Evolutionary conservation across 768 basidiomycete genomes (phyloP), one percentile per base, ranked within the genome.

Genomic region (Sporobolomyces phaffii): DNA sequence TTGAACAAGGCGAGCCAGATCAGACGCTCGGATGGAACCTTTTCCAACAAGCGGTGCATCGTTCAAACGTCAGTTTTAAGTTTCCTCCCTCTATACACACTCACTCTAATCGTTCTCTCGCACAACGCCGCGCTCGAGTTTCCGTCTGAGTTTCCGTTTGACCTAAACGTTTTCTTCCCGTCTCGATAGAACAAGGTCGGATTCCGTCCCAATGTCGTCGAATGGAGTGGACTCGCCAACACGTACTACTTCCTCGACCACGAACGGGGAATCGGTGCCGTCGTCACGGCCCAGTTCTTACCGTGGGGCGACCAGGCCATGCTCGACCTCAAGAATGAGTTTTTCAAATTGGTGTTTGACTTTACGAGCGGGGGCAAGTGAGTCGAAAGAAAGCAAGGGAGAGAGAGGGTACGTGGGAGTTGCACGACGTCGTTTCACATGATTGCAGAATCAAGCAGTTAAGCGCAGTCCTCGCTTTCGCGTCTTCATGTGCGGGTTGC

Each of bases 191-290:
- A 51, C 18, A 34, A 28, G 1, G 31, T 48, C 28, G 65, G 60
- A 3, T 33, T 47, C 29, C 22, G 36, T 2, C 45, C 45, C 5
- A 48, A 53, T 8, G 54, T 60, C 2, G n/a, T 50, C 38, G 47
- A 47, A 7, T 67, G 60, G 60, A 34, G 29, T 0, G 65, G 65
- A 0, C 11, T 62, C 5, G 53, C 60, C 20, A 62, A 62, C 47
- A 52, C 38, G 15, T 67, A 48, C 43, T 65, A 51, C 49, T 52
- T 52, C 22, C 20, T 54, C 22, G 64, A 65, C 33, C 26, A 5
- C 18, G 34, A 31, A 24, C 29, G 22, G 5, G 58, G 50, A 2
- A 14, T 65, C 3, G 64, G 57, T 10, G 48, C 31, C 11, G 57
- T 53, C 41, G 11, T 65, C 28, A 18, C 28, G 15, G 28, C 58